Base-by-base conservation (phyloP, 441 rosid species). In the Arabidopsis lyrata region DNA sequence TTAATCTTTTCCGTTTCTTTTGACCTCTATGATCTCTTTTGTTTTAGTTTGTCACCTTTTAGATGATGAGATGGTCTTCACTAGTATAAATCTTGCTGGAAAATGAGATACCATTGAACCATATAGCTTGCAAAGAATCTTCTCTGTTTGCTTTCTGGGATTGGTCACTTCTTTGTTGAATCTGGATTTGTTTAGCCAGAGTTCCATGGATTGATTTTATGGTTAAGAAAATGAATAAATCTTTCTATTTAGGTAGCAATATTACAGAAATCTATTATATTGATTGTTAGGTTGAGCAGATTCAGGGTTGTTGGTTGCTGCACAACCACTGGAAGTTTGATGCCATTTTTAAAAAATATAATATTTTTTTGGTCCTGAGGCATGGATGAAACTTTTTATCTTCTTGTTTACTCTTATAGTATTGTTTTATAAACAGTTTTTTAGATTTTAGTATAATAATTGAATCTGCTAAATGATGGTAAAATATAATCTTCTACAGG, bases 401-500 rank as follows among this genome's bases (percentile, higher is more conserved):
- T 50, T 70, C 44, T 15, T 58, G 24, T 49, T 24, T 12, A 48
- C 72, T 32, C 63, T 65, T 29, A 50, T n/a, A 14, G 27, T 31
- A 14, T 32, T 65, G 11, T 48, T 20, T n/a, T 8, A 27, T 41
- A 27, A 68, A 49, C 54, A 54, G 9, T 3, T n/a, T 3, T n/a
- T n/a, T 20, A 41, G 12, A 32, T 50, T 47, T 41, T 50, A 42
- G 24, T 49, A 44, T 63, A 48, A 11, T 29, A 39, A 38, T 56
- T 56, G 66, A 56, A 69, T 48, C 4, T 63, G 32, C 1, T 54
- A 16, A 63, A 32, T 55, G 22, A 63, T 36, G 36, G 42, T 63
- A 11, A 48, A 63, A 38, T 12, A 29, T 42, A 20, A 22, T 63
- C 32, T 12, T 77, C 16, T 67, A 27, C 75, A 94, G 98, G 81